Evolutionary conservation across 192 early-diverging fungal species (phyloP), one percentile per base, ranked within the genome.

Genomic region (Coemansia sp.): DNA sequence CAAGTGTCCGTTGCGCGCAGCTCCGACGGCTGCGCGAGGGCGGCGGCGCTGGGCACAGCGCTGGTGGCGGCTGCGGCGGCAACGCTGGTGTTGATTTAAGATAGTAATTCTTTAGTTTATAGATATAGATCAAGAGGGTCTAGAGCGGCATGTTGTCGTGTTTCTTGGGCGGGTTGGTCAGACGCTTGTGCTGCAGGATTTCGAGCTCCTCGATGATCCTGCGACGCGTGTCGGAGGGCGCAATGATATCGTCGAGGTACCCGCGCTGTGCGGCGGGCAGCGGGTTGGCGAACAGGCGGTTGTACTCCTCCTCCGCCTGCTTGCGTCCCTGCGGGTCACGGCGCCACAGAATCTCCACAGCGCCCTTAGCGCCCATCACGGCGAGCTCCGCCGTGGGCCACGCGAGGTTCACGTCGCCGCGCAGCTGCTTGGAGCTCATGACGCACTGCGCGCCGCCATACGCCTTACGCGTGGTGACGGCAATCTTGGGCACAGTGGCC

Each of bases 371-470:
- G 42, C 95, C 95, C 95, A 98, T 98, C 47, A 98, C 95, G 40
- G 95, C 95, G 69, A 98, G 94, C 70, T 98, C 95, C 30, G 91
- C 93, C n/a, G 91, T 89, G 13, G 95, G 95, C 93, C 93, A 98
- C 6, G 92, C 87, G 63, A 92, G 89, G 78, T 93, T 95, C 43
- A 85, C 59, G 59, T 98, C 95, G 50, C 94, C 95, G 17, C 91
- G 80, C 61, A 98, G 77, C 84, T 98, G 95, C 81, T 98, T 98
- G 9, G 92, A 94, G 57, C 83, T 83, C 95, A 98, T 98, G 17
- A 98, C 95, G 77, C 93, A 92, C 69, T 98, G 96, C 8, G 95
- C 95, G 40, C 95, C 95, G 53, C 95, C 95, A 61, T 98, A 98
- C 7, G 95, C 95, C 76, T 98, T 98, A 19, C 95, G 80, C 18